Evolutionary conservation across 2,329 filamentous ascomycete genomes (phyloP), one percentile per base, ranked within the genome.

Genomic region (Botrytis elliptica): DNA sequence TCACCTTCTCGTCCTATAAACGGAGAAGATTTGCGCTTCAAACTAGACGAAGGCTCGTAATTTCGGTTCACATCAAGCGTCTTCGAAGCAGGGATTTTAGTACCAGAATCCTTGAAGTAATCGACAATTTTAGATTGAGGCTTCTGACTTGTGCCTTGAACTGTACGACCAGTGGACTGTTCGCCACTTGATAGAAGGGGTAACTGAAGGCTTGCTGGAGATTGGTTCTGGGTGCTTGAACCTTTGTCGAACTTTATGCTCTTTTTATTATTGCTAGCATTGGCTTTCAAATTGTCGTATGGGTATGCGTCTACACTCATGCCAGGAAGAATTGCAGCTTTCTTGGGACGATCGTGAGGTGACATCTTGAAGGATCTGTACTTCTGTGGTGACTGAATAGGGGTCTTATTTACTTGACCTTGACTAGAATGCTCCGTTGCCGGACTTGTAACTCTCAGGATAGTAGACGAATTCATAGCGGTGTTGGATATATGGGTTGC

Each of bases 321-420:
- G 49, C 63, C 71, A 9, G 71, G 71, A 16, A 72, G 71, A 49
- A 72, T 72, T 72, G 71, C 52, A 62, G 71, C 52, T 68, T 29
- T 55, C 49, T 62, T 33, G 25, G 29, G 33, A 25, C 64, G 71
- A 49, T 69, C n/a, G 36, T 72, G 71, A 3, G 71, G 64, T 9
- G 71, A 69, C 29, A 59, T 68, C n/a, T 60, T 59, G 49, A 44
- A 55, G n/a, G 14, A 33, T 18, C 66, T 67, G 38, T 49, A 38
- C 40, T 69, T 68, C 18, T 46, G 64, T 52, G 63, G 38, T 14
- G 63, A 44, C 8, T 60, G 49, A 22, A 38, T 9, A 33, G 40
- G 65, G 5, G 63, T 69, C n/a, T 70, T 59, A 12, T 40, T 67
- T 6, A 67, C 46, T 8, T 25, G 22, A 25, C n/a, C 20, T 42